Evolutionary conservation across 257 asterid genomes (phyloP).

Genomic region (Paulownia fortunei): DNA sequence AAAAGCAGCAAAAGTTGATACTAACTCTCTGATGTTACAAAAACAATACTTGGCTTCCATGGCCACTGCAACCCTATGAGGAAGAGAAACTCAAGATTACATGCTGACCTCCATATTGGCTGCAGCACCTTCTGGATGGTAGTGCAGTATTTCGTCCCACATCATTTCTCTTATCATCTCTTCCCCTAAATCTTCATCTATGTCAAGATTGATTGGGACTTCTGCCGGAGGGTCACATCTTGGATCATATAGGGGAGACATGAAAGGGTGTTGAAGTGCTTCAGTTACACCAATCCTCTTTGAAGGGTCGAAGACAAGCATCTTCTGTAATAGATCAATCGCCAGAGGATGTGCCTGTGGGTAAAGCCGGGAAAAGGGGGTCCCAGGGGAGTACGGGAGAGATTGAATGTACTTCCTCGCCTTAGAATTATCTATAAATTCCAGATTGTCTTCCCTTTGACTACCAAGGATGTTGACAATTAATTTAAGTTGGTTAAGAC

Average conservation of each 20-base stretch:
- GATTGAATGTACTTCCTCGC: conserved; percentile 56
- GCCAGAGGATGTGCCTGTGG: conserved; percentile 64
- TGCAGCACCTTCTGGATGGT: conserved; percentile 57
- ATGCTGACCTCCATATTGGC: conserved; percentile 20
- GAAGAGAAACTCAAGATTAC: neutral
- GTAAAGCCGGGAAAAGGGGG: conserved; percentile 49
- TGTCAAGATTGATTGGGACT: conserved; percentile 54
- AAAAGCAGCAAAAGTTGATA: neutral
- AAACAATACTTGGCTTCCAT: neutral
- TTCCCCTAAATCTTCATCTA: conserved; percentile 62
- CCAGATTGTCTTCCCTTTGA: conserved; percentile 57
- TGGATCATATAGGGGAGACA: conserved; percentile 59
- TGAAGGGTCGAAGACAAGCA: conserved; percentile 72
- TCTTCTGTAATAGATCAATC: conserved; percentile 59
- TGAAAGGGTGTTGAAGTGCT: conserved; percentile 66
- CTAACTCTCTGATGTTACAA: conserved; percentile 12
- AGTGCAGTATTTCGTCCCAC: conserved; percentile 63
- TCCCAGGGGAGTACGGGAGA: conserved; percentile 55
- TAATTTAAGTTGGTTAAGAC: conserved; percentile 67
- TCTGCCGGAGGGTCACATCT: conserved; percentile 55
- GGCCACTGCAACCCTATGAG: neutral
- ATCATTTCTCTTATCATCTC: conserved; percentile 60
- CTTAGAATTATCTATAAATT: conserved; percentile 62
- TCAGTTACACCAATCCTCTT: conserved; percentile 66
- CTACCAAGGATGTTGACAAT: conserved; percentile 65